Conservation (phyloP, 768 basidiomycete species). For the Solioccasus polychromus region DNA sequence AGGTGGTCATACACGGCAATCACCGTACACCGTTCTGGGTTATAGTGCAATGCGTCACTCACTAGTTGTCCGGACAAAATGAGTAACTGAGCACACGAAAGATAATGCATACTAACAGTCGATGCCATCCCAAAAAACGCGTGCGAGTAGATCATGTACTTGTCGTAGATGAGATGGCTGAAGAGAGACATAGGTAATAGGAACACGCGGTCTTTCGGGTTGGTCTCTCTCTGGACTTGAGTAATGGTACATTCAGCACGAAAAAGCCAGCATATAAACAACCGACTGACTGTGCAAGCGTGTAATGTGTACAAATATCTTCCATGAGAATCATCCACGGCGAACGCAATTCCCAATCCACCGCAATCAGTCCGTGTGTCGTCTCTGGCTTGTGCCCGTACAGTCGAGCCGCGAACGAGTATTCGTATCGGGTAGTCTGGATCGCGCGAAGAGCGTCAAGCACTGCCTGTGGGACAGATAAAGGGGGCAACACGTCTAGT, state of each 20-base stretch:
- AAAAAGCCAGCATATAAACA: slow-evolving; percentile 1
- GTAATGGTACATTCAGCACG: neutral
- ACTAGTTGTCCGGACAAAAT: slow-evolving; percentile 40
- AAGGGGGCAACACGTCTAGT: slow-evolving; percentile 28
- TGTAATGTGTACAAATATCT: slow-evolving; percentile 66
- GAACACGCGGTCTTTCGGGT: slow-evolving; percentile 40
- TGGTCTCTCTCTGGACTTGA: slow-evolving; percentile 55
- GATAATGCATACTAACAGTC: slow-evolving; percentile 45
- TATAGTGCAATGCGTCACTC: slow-evolving; percentile 63
- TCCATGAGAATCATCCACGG: slow-evolving; percentile 77
- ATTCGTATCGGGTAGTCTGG: slow-evolving; percentile 58
- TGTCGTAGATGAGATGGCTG: slow-evolving; percentile 59
- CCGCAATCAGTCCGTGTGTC: slow-evolving; percentile 42
- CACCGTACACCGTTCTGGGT: slow-evolving; percentile 72
- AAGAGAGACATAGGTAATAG: slow-evolving; percentile 64
- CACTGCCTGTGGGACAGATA: slow-evolving; percentile 30
- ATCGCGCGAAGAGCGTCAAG: slow-evolving; percentile 56
- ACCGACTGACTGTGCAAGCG: slow-evolving; percentile 50
- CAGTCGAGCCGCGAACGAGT: slow-evolving; percentile 66
- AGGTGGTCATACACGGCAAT: slow-evolving; percentile 67
- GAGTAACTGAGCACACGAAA: neutral
- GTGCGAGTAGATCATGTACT: slow-evolving; percentile 65
- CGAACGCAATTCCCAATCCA: slow-evolving; percentile 70
- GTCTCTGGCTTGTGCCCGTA: slow-evolving; percentile 37
- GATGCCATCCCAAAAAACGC: slow-evolving; percentile 76